These are phyloP conservation scores for Piromyces finnis DNA, from an alignment of 192 early-diverging fungal genomes.

Conservation along the genomic window DNA sequence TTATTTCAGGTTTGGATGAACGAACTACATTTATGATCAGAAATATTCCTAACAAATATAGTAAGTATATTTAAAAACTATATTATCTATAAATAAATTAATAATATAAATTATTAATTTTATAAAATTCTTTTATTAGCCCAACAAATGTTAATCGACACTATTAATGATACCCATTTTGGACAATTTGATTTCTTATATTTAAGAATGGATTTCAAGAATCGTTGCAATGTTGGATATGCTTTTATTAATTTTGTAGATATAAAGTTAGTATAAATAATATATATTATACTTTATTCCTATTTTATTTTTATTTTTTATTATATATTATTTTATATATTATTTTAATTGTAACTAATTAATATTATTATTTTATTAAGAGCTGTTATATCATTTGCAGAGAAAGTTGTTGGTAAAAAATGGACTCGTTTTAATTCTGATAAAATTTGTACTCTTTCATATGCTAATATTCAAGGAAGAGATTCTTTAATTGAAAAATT, in stretches of 20 bases:
- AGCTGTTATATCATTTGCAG: constrained; percentile 43
- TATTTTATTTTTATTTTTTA: too few species aligned
- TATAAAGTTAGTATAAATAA: constrained; percentile 10
- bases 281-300: too few species aligned
- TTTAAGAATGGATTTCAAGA: constrained; percentile 73
- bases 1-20: constrained; percentile 19
- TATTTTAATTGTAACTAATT: too few species aligned
- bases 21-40: constrained; percentile 74
- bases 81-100: too few species aligned
- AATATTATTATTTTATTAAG: not conserved
- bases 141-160: constrained; percentile 57
- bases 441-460: constrained; percentile 54
- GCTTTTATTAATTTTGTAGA: constrained; percentile 27
- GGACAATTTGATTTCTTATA: constrained; percentile 59
- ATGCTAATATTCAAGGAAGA: constrained; percentile 65
- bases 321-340: too few species aligned
- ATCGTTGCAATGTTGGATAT: constrained; percentile 74
- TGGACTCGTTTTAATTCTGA: constrained; percentile 62
- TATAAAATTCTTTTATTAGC: not conserved
- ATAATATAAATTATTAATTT: not conserved
- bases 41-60: constrained; percentile 77
- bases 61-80: constrained; percentile 8
- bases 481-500: constrained; percentile 56
- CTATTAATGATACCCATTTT: constrained; percentile 50
- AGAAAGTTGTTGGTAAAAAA: constrained; percentile 47